Evolutionary conservation across 2,329 filamentous ascomycete genomes (phyloP), one percentile per base, ranked within the genome.

Genomic region (Pseudocercospora cruenta): DNA sequence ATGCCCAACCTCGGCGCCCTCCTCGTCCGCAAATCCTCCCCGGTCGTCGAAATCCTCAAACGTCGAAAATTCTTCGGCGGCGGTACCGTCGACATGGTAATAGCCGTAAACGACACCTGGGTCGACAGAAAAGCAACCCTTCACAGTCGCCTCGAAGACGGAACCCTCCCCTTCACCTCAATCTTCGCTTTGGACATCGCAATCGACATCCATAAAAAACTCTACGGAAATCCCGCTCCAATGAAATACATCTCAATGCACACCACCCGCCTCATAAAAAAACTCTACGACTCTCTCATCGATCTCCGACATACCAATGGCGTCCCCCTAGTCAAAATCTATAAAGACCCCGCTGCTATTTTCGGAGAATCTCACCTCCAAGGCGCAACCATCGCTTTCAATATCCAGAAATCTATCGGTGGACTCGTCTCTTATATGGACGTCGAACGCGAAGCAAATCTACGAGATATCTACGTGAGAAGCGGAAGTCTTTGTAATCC

Each of bases 401-500:
- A 97, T 73, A 75, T 98, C 47, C 85, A 82, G 61, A 91, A 89
- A 69, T 84, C 86, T 21, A 75, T 81, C 6, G 91, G 92, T 0
- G 86, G 86, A 36, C 96, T 92, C 88, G 78, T 94, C 54, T 91
- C 90, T 67, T 89, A 93, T 68, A 84, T 87, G 16, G 93, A 97
- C 74, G 89, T 97, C 22, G 93, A 97, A 76, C 95, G 93, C 76
- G 82, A 97, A 36, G 91, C 93, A 5, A 85, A 86, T 6, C 82
- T 95, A 12, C 91, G 90, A 69, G 86, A 87, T 55, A 91, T 97
- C 49, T 92, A 96, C 73, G 81, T 97, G 19, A 87, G 94, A 47
- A 96, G 92, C 0, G 94, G 94, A 4, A 91, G 92, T 0, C 83
- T 97, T 1, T 98, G 94, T 79, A 97, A 96, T 72, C 94, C 94